Conservation (phyloP, 129 eudicot genomes). For the Helianthus tuberosus region DNA sequence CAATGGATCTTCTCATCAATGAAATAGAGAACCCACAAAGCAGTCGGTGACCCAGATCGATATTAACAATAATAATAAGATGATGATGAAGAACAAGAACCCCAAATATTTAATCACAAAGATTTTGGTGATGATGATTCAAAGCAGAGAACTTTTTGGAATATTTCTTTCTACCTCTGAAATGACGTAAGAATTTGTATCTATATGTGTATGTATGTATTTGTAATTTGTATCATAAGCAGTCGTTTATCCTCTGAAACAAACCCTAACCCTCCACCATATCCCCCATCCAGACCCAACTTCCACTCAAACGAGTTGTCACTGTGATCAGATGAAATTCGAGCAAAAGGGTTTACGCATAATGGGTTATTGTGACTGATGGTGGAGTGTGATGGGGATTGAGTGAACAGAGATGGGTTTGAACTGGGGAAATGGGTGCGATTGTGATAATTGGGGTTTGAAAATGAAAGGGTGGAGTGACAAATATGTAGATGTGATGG, state of each 20-base stretch:
- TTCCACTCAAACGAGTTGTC: constrained; percentile 45
- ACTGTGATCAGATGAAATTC: constrained; percentile 30
- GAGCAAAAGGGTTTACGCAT: constrained; percentile 33
- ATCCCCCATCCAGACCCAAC: constrained; percentile 10
- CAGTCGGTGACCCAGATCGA: too few species aligned
- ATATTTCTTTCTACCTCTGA: too few species aligned
- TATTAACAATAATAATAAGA: too few species aligned
- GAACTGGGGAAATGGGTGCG: constrained; percentile 16
- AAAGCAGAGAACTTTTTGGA: too few species aligned
- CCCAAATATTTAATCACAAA: too few species aligned
- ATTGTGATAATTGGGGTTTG: constrained; percentile 32
- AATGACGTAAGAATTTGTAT: too few species aligned
- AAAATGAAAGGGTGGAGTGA: constrained; percentile 25
- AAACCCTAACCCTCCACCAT: constrained; percentile 8
- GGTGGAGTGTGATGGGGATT: constrained; percentile 22
- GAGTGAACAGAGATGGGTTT: constrained; percentile 29
- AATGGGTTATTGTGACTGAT: constrained; percentile 1
- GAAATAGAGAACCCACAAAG: too few species aligned
- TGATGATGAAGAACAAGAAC: too few species aligned
- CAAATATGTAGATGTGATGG: constrained; percentile 5
- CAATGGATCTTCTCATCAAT: too few species aligned
- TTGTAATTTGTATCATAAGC: too few species aligned
- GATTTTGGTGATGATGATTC: too few species aligned
- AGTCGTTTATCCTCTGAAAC: constrained; percentile 28
- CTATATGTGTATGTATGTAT: too few species aligned